A percentile compares a stretch with the other conserved stretches of the same genome.
phyloP scores from a whole-genome alignment of 2,329 filamentous ascomycete species.

The Cercospora sesami region DNA sequence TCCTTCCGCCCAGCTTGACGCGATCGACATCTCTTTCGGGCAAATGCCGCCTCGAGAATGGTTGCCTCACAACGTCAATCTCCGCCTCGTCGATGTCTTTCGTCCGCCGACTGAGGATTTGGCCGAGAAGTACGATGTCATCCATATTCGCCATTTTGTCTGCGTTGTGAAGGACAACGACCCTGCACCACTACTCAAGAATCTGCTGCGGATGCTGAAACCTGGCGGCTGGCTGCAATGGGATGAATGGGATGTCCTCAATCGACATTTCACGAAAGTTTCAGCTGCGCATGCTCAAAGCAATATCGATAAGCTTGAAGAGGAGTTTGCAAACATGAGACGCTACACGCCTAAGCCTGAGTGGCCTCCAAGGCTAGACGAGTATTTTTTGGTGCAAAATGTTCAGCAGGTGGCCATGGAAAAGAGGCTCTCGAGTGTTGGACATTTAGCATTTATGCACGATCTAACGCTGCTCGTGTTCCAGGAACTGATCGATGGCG shows the following conservation, averaged over 20 bases:
- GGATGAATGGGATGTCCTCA: constrained; percentile 29
- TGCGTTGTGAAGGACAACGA: constrained; percentile 30
- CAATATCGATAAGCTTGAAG: constrained; percentile 27
- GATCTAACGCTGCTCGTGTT: constrained; percentile 27
- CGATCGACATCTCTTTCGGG: constrained; percentile 30
- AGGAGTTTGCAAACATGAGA: constrained; percentile 25
- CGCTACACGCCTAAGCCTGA: constrained; percentile 23
- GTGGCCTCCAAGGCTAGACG: constrained; percentile 24
- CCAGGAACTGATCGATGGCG: constrained; percentile 28
- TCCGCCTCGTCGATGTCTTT: constrained; percentile 28
- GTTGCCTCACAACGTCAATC: constrained; percentile 23
- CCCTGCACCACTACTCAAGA: constrained; percentile 25
- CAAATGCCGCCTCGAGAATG: constrained; percentile 26
- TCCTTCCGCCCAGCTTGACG: constrained; percentile 27
- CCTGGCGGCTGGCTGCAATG: constrained; percentile 29
- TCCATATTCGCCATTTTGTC: constrained; percentile 33
- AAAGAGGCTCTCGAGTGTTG: constrained; percentile 24
- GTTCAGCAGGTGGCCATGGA: constrained; percentile 25
- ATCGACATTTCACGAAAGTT: constrained; percentile 27
- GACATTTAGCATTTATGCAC: constrained; percentile 27
- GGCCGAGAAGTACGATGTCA: constrained; percentile 29
- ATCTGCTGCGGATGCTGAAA: constrained; percentile 27
- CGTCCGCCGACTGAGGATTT: constrained; percentile 21
- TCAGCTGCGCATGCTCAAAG: constrained; percentile 13
- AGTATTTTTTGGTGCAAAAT: constrained; percentile 25